Evolutionary conservation across 2,329 filamentous ascomycete species (phyloP), one percentile per base, ranked within the genome.

Genomic region (Hypoxylon sp.): DNA sequence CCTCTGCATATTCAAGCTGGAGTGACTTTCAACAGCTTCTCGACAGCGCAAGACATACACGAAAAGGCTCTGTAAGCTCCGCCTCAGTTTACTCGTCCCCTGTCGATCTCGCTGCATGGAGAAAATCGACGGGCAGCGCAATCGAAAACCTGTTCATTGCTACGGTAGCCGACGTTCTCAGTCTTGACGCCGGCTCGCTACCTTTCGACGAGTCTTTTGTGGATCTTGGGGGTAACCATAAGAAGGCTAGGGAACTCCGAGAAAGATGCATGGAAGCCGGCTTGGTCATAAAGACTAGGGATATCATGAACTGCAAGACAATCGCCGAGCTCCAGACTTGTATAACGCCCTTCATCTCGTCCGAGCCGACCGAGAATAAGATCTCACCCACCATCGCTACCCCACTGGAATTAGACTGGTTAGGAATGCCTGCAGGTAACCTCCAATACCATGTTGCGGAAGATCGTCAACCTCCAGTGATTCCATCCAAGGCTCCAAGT

Each of bases 281-380:
- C 29, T 73, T 82, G 51, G 73, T 75, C 2, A 71, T 82, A 3
- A 77, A 75, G 39, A 75, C 78, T 2, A 76, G 78, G 52, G 83
- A 85, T 60, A 81, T 84, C 52, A 75, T 84, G 59, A 77, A 75
- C 42, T 84, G 82, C 73, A 77, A 77, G 53, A 85, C 80, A 2
- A 74, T 85, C 44, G 80, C 82, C 56, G 83, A 85, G 69, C 75
- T 84, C 21, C 82, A 85, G 73, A 82, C 80, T 1, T 78, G 79
- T 66, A 75, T 82, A 27, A 78, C 75, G 11, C 80, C 81, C 11
- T 75, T 75, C 50, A 72, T 61, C 47, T 67, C 68, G 4, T 64
- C 65, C 29, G 68, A 56, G n/a, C 17, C 48, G 2, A 52, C 67
- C 15, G 53, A 66, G 29, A 57, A 56, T 27, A 58, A 47, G 6